Conservation (phyloP, 1,284 basidiomycete genomes). For the Pyrrhoderma lamaoense region DNA sequence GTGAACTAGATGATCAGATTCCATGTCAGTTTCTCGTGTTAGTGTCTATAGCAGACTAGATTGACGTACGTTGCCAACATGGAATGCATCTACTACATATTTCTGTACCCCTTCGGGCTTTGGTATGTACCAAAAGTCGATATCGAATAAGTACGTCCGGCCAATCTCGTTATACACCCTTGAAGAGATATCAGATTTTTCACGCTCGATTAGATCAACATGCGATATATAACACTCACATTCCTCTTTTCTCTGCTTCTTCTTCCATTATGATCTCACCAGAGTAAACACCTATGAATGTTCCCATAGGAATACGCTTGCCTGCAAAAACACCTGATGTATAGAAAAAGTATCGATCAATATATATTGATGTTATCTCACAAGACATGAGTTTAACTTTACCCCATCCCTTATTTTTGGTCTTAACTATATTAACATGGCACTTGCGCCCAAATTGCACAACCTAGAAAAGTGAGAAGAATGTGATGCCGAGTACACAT, state of each 20-base stretch:
- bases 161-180: conserved; percentile 73
- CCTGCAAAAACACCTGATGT: conserved; percentile 60
- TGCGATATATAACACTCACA: conserved; percentile 34
- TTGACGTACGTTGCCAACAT: conserved; percentile 72
- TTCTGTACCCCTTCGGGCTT: conserved; percentile 5
- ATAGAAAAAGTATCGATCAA: neutral
- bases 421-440: conserved; percentile 59
- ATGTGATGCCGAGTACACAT: neutral
- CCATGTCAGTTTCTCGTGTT: conserved; percentile 17
- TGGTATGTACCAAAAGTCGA: conserved; percentile 68
- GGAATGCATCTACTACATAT: conserved; percentile 76
- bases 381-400: too few species aligned
- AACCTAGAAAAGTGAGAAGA: conserved; percentile 42
- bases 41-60: conserved; percentile 5
- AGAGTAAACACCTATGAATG: conserved; percentile 78
- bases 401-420: conserved; percentile 79
- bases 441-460: conserved; percentile 73
- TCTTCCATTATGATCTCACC: conserved; percentile 73
- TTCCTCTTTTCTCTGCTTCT: conserved; percentile 60
- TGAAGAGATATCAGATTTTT: too few species aligned
- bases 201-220: too few species aligned
- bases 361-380: too few species aligned
- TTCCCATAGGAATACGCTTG: conserved; percentile 57
- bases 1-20: conserved; percentile 64
- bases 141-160: conserved; percentile 78